Conservation (phyloP, 2,329 filamentous ascomycete genomes). For the Colletotrichum salicis region DNA sequence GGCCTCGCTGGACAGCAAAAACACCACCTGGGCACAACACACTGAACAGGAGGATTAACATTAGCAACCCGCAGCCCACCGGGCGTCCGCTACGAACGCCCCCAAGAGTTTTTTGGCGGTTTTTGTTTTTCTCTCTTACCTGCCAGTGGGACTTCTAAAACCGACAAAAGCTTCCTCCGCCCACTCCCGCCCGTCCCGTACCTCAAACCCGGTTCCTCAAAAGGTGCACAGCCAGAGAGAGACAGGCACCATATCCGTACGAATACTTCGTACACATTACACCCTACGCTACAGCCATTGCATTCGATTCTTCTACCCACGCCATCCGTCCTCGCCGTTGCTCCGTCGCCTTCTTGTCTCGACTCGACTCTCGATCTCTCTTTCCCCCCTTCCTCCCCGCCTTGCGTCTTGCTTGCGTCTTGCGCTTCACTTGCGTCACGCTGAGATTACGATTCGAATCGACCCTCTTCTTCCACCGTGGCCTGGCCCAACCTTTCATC, state of each 20-base stretch:
- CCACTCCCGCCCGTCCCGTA: conserved; percentile 13
- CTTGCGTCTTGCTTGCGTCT: not conserved
- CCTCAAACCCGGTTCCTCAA: not conserved
- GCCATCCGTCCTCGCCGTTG: not conserved
- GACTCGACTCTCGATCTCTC: not conserved
- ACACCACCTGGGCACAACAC: not conserved
- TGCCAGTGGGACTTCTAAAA: conserved; percentile 29
- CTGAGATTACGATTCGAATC: conserved; percentile 5
- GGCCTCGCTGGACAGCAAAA: conserved; percentile 18
- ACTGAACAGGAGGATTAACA: conserved; percentile 22
- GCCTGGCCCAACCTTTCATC: conserved; percentile 6
- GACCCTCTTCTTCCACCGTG: not conserved
- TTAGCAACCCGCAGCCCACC: conserved; percentile 29
- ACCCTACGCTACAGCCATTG: not conserved
- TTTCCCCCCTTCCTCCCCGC: not conserved
- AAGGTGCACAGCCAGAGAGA: not conserved
- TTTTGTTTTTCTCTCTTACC: conserved; percentile 19
- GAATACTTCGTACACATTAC: too few species aligned
- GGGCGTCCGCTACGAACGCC: conserved; percentile 31
- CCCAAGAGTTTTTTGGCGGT: conserved; percentile 13
- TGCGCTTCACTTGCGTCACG: not conserved
- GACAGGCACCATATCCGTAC: too few species aligned
- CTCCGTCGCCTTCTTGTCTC: not conserved
- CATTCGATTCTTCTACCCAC: conserved; percentile 9
- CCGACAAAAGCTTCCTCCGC: conserved; percentile 32